Base-by-base conservation (phyloP, 2,329 filamentous ascomycete genomes). In the Aspergillus sp. region DNA sequence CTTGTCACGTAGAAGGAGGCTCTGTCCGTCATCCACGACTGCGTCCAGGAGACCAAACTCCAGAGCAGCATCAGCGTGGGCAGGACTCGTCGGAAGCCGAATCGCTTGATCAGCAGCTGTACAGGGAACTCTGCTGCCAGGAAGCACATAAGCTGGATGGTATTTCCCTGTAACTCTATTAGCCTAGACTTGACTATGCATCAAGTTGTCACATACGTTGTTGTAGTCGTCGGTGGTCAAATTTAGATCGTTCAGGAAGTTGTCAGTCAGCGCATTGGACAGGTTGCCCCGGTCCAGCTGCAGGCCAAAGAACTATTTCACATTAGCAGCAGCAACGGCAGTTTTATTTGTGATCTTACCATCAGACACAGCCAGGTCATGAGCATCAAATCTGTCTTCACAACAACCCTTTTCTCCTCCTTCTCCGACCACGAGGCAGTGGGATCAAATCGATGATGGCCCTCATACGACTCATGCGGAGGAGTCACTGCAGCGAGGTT, bases 331-430 rank as follows among this genome's bases (percentile, higher is more conserved):
- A 9, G 24, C n/a, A n/a, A 11, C 12, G 5, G 5, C 7, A 12
- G 13, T 11, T 2, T 1, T 22, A n/a, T 9, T 11, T 6, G 6
- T 5, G 1, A 47, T 4, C 58, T 47, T 48, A 70, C 66, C 58
- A 66, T 64, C 18, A 62, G 41, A 48, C 69, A 70, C 12, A 71
- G 47, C 57, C 61, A 61, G 15, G 44, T 56, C 39, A 68, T 44
- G n/a, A 67, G 38, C 48, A 61, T 55, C 26, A 58, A 9, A 38
- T 63, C 68, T 34, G 80, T 78, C 72, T 78, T 82, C 38, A 77
- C 68, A 9, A 82, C 72, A 4, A 82, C 64, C 24, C 64, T 70
- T 56, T 72, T 74, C 66, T 83, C 81, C 60, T 83, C 80, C 48
- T 76, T 71, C 2, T 39, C 55, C 2, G 64, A 66, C 67, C 67